Base-by-base conservation (phyloP, 148 eudicot species). In the Diospyros kaki region DNA sequence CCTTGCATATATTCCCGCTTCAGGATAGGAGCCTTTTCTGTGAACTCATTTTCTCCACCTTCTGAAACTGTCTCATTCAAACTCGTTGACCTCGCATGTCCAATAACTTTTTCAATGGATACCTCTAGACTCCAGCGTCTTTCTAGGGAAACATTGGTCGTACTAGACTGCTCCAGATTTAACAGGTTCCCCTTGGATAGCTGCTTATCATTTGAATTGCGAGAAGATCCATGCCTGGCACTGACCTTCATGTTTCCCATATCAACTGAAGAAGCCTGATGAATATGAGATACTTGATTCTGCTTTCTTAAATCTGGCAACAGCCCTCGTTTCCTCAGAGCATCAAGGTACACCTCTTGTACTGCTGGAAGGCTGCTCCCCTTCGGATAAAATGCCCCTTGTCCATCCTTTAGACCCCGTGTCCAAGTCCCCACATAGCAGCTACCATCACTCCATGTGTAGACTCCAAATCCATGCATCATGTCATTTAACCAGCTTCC, bases 1-100 rank as follows among this genome's bases (percentile, higher is more conserved):
- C 99, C 99, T 88, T 95, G 97, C 99, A 95, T 95, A 82, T 95
- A 95, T 82, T 92, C 99, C 60, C 99, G 84, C 76, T 95, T 94
- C 44, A 92, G 77, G 2, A 95, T 89, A 41, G 94, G 94, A 68
- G 89, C 77, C 73, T 74, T 83, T 60, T 64, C 74, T 40, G 73
- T 82, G 68, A 61, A 79, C 73, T 83, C 90, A 66, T 79, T 78
- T 54, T 87, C 96, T 50, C 77, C 85, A 13, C 79, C 84, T 81
- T 84, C 92, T 11, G 79, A 53, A 72, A 81, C 62, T 70, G 84
- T 55, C 67, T 89, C 91, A 67, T 85, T 76, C 50, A 81, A 79
- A 66, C 85, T 77, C 73, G 63, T 77, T 60, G 89, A 83, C 50
- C 80, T 62, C 73, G 75, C 86, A 72, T 89, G 79, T 73, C 91